These are phyloP conservation scores for Crucibulum laeve DNA, from an alignment of 768 basidiomycete genomes.

Conservation along the genomic window DNA sequence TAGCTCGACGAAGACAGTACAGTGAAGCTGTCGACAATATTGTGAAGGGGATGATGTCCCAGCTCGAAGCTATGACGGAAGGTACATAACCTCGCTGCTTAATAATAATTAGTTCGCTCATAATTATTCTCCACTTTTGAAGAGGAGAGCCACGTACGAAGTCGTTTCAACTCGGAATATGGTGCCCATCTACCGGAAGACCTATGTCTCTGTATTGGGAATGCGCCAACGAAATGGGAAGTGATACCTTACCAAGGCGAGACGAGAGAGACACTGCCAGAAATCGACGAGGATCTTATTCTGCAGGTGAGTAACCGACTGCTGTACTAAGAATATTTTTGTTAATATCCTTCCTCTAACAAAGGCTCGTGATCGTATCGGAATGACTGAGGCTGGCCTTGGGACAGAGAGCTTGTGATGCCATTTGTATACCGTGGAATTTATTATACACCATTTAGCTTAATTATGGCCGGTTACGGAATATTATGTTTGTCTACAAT, in stretches of 20 bases:
- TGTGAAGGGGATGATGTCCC: conserved; percentile 59
- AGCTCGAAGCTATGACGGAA: conserved; percentile 61
- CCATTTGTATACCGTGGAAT: too few species aligned
- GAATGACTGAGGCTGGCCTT: too few species aligned
- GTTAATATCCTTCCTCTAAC: too few species aligned
- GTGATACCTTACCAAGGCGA: conserved; percentile 57
- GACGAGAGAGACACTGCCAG: conserved; percentile 52
- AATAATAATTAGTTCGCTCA: neutral
- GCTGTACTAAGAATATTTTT: too few species aligned
- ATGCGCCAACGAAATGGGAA: conserved; percentile 71
- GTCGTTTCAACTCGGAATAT: conserved; percentile 68
- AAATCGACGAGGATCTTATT: conserved; percentile 57
- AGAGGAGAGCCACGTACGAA: conserved; percentile 69
- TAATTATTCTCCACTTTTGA: conserved; percentile 6
- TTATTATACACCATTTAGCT: too few species aligned
- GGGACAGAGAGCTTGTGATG: too few species aligned
- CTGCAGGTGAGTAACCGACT: conserved; percentile 47
- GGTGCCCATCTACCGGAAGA: conserved; percentile 75
- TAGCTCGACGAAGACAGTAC: conserved; percentile 64
- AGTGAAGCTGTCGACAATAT: conserved; percentile 62
- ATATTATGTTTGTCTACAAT: too few species aligned
- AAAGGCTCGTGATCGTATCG: too few species aligned
- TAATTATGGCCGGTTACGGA: too few species aligned
- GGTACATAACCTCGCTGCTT: conserved; percentile 33
- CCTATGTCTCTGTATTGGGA: conserved; percentile 72